phyloP scores from a whole-genome alignment of 352 stramenopile species.

The Pythium sukuiense region DNA sequence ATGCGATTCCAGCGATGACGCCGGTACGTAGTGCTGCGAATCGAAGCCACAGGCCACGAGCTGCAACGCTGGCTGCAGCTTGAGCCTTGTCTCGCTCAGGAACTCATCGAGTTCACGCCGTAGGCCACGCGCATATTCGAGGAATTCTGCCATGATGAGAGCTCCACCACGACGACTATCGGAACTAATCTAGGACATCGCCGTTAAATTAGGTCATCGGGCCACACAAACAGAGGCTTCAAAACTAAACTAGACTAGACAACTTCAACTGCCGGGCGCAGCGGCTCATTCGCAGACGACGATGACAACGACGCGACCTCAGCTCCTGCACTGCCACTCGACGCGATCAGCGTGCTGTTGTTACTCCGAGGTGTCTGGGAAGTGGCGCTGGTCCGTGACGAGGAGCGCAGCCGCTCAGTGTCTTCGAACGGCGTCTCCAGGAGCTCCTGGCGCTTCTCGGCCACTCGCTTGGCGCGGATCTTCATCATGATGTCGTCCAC shows the following conservation, averaged over 20 bases:
- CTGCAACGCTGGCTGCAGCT: background rate
- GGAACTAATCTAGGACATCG: slow-evolving; percentile 13
- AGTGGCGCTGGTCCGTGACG: slow-evolving; percentile 20
- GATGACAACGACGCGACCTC: background rate
- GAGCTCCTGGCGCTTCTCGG: slow-evolving; percentile 72
- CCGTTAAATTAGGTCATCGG: slow-evolving; percentile 19
- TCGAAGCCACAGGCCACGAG: slow-evolving; percentile 12
- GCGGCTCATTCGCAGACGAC: slow-evolving; percentile 1
- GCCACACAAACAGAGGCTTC: background rate
- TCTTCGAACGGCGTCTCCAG: slow-evolving; percentile 34
- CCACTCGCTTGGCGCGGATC: slow-evolving; percentile 77
- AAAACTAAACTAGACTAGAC: slow-evolving; percentile 22
- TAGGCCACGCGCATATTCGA: slow-evolving; percentile 10
- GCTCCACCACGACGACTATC: too few relatives aligned
- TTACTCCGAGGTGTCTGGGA: slow-evolving; percentile 22
- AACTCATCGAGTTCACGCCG: slow-evolving; percentile 16
- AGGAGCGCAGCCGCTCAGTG: slow-evolving; percentile 19
- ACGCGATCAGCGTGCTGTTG: slow-evolving; percentile 10
- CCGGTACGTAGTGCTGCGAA: slow-evolving; percentile 19
- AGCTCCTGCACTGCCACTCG: background rate
- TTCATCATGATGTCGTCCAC: slow-evolving; percentile 84
- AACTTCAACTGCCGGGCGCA: slow-evolving; percentile 19
- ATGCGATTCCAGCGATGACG: slow-evolving; percentile 10
- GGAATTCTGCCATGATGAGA: slow-evolving; percentile 17
- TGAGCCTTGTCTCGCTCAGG: slow-evolving; percentile 1